phyloP scores from a whole-genome alignment of 257 asterid genomes.

The Nicotiana tomentosiformis region DNA sequence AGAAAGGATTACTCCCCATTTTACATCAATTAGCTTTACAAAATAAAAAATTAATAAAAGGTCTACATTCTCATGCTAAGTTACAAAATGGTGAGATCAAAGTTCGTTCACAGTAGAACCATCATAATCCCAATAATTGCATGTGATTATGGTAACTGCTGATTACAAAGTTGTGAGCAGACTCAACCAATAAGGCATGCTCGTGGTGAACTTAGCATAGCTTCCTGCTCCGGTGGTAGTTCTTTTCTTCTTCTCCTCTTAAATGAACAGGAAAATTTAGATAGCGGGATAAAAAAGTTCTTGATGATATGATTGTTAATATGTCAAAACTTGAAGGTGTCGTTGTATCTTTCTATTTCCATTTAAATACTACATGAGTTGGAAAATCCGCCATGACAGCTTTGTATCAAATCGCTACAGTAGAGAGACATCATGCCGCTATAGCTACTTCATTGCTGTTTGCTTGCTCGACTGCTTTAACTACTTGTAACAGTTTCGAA shows the following conservation, averaged over 20 bases:
- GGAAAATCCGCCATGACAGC: neutral
- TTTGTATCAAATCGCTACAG: neutral
- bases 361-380: neutral
- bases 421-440: neutral
- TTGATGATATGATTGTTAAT: neutral
- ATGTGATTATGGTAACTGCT: neutral
- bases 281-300: neutral
- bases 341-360: neutral
- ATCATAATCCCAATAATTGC: neutral
- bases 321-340: neutral
- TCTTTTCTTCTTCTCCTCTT: neutral
- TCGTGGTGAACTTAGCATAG: neutral
- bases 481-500: neutral
- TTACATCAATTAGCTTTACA: neutral
- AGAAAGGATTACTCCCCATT: neutral
- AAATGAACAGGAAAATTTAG: neutral
- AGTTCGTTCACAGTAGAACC: neutral
- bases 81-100: neutral
- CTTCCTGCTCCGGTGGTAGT: neutral
- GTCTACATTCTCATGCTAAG: neutral
- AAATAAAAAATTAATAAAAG: neutral
- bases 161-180: neutral
- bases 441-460: neutral
- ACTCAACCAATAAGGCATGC: neutral
- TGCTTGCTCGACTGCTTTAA: neutral